phyloP scores from a whole-genome alignment of 371 early-diverging fungal species.

The Saksenaea vasiformis region DNA sequence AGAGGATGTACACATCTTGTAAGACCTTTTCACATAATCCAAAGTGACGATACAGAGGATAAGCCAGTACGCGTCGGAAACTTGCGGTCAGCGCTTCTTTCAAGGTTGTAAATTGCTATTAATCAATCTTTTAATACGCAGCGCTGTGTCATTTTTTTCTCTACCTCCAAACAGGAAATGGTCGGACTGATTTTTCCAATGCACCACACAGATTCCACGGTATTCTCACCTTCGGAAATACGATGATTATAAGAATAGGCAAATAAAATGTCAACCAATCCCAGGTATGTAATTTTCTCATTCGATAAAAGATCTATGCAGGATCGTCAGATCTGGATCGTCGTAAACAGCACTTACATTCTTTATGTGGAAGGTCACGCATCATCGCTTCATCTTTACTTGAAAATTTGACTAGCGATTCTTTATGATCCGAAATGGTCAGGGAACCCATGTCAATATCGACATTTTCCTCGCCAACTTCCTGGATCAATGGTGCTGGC shows the following conservation, averaged over 20 bases:
- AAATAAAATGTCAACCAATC: conserved; percentile 89
- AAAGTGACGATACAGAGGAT: conserved; percentile 85
- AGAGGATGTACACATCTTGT: conserved; percentile 81
- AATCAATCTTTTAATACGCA: no score
- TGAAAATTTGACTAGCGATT: conserved; percentile 60
- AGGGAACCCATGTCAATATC: conserved; percentile 36
- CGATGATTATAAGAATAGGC: conserved; percentile 90
- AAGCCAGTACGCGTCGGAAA: conserved; percentile 79
- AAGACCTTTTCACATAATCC: conserved; percentile 67
- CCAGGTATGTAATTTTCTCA: conserved; percentile 74
- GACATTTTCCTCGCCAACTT: conserved; percentile 22
- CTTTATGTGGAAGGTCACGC: conserved; percentile 78
- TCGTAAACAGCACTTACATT: conserved; percentile 55
- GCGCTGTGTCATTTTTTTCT: no score
- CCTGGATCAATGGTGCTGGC: conserved; percentile 39
- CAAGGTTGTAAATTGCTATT: conserved; percentile 68
- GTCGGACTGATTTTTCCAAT: conserved; percentile 84
- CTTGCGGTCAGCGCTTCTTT: conserved; percentile 62
- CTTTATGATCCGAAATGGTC: conserved; percentile 24
- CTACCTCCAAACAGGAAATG: conserved; percentile 78
- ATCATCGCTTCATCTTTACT: conserved; percentile 71
- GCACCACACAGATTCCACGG: conserved; percentile 91
- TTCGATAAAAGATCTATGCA: conserved; percentile 61
- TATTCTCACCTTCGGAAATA: conserved; percentile 81
- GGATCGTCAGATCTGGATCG: not conserved